Evolutionary conservation across 2,329 filamentous ascomycete species (phyloP).

Genomic region (Hysterium pulicare): DNA sequence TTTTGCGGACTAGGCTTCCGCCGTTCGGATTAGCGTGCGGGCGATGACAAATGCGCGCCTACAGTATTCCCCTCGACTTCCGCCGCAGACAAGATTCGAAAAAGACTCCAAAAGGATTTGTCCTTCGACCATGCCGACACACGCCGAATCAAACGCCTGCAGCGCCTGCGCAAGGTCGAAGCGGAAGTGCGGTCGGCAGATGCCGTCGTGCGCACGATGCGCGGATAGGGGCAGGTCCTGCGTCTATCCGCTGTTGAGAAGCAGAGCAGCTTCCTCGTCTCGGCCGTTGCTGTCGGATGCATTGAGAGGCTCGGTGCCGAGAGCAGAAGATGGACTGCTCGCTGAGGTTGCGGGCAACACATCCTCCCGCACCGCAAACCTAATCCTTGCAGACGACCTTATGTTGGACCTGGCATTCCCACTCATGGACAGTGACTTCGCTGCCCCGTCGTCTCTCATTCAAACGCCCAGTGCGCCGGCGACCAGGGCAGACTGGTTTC

Average conservation of each 20-base stretch:
- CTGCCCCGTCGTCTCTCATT: slow-evolving; percentile 9
- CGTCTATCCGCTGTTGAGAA: slow-evolving; percentile 7
- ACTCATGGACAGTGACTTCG: slow-evolving; percentile 9
- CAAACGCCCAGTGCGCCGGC: slow-evolving; percentile 3
- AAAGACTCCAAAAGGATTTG: slow-evolving; percentile 3
- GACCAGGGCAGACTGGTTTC: slow-evolving; percentile 11
- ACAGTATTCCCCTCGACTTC: slow-evolving; percentile 3
- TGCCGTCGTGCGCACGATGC: slow-evolving; percentile 10
- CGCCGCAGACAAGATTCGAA: slow-evolving; percentile 1
- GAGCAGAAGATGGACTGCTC: slow-evolving; percentile 10
- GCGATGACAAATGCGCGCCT: slow-evolving; percentile 7
- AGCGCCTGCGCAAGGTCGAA: slow-evolving; percentile 9
- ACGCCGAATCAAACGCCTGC: slow-evolving; percentile 6
- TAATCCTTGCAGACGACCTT: slow-evolving; percentile 10
- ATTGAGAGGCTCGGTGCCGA: slow-evolving; percentile 10
- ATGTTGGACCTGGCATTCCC: slow-evolving; percentile 10
- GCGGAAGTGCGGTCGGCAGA: slow-evolving; percentile 10
- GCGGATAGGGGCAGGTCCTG: slow-evolving; percentile 9
- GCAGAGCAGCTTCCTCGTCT: slow-evolving; percentile 8
- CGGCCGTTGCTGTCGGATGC: slow-evolving; percentile 9
- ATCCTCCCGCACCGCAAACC: slow-evolving; percentile 8
- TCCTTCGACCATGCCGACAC: slow-evolving; percentile 1
- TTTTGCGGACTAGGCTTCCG: slow-evolving; percentile 7
- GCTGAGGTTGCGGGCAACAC: slow-evolving; percentile 9
- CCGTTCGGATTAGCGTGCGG: slow-evolving; percentile 8